These are phyloP conservation scores for Penicillium nucicola DNA, from an alignment of 495 filamentous ascomycete genomes.

Conservation along the genomic window DNA sequence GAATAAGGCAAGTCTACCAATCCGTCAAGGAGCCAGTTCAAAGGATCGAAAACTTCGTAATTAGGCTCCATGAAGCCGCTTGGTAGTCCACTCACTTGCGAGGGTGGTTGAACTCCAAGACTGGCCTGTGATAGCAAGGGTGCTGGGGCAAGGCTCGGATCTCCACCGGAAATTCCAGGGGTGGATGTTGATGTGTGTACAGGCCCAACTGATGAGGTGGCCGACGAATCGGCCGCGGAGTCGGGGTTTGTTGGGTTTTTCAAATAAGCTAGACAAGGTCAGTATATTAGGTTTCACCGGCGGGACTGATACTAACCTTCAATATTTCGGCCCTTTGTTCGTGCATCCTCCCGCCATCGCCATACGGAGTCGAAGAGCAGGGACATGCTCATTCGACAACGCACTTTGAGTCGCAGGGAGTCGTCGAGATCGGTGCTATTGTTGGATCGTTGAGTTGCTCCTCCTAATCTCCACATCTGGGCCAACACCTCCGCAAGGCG, in stretches of 20 bases:
- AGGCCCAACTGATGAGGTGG: constrained; percentile 52
- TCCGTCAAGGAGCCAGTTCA: constrained; percentile 88
- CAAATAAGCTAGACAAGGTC: constrained; percentile 53
- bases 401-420: constrained; percentile 74
- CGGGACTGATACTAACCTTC: constrained; percentile 48
- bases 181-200: constrained; percentile 31
- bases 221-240: constrained; percentile 68
- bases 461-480: constrained; percentile 82
- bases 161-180: constrained; percentile 33
- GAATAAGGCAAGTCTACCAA: constrained; percentile 75
- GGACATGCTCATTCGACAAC: constrained; percentile 90
- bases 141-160: constrained; percentile 48
- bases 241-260: constrained; percentile 88
- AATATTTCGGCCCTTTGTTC: constrained; percentile 73
- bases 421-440: constrained; percentile 56
- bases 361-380: constrained; percentile 89
- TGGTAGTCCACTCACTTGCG: constrained; percentile 39
- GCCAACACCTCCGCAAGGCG: constrained; percentile 85
- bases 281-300: neutral
- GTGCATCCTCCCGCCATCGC: constrained; percentile 88
- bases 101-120: constrained; percentile 27
- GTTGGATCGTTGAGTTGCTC: constrained; percentile 38
- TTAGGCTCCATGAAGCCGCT: constrained; percentile 61
- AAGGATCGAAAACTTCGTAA: constrained; percentile 83
- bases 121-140: constrained; percentile 34